A percentile compares a stretch with the other conserved stretches of the same genome.
Conservation (phyloP, 2,329 filamentous ascomycete species). For the Phaeosphaeriaceae sp. region DNA sequence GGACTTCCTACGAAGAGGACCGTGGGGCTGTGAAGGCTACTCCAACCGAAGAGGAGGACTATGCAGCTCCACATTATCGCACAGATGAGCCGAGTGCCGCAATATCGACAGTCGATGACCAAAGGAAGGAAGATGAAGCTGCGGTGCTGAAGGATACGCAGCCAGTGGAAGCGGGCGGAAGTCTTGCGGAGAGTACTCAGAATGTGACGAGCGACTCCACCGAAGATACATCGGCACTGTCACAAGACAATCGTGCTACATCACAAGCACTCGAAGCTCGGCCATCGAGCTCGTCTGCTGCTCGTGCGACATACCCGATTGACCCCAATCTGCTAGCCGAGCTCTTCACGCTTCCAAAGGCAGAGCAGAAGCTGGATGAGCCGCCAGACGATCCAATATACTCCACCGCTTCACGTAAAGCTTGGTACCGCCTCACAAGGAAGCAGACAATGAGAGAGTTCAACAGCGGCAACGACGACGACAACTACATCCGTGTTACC, state of each 20-base stretch:
- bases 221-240: background rate
- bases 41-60: background rate
- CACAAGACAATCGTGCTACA: background rate
- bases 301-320: background rate
- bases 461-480: conserved; percentile 42
- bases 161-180: too few relatives aligned
- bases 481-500: conserved; percentile 48
- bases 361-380: conserved; percentile 14
- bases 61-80: background rate
- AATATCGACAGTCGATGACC: background rate
- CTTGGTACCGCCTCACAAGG: conserved; percentile 50
- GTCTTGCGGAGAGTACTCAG: background rate
- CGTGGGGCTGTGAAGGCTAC: background rate
- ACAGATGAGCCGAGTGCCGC: background rate
- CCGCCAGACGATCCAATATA: conserved; percentile 40
- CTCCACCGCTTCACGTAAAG: conserved; percentile 45
- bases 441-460: conserved; percentile 48
- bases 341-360: conserved; percentile 30
- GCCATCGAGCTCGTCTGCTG: background rate
- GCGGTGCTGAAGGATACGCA: too few relatives aligned
- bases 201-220: background rate
- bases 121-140: background rate
- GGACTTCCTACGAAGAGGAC: conserved; percentile 48
- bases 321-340: conserved; percentile 32
- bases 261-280: background rate